Evolutionary conservation across 495 filamentous ascomycete species (phyloP).

Genomic region (Penicillium cinerascens): DNA sequence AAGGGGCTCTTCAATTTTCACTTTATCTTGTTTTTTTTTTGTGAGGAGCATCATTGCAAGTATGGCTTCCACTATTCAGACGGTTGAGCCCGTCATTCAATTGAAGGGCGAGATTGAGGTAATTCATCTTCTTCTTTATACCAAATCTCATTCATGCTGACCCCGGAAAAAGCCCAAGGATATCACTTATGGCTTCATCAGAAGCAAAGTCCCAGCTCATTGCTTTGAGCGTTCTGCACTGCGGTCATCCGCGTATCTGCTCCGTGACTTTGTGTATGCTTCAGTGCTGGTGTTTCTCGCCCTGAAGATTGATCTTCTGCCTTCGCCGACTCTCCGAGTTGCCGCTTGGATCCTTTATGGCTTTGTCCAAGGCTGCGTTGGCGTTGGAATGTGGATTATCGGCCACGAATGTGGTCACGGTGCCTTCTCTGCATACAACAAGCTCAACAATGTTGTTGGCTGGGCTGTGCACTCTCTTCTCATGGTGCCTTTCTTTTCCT

Average conservation of each 20-base stretch:
- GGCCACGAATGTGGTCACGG: constrained; percentile 46
- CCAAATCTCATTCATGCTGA: constrained; percentile 1
- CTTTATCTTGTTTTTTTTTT: not conserved
- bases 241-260: constrained; percentile 16
- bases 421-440: constrained; percentile 60
- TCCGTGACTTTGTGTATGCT: constrained; percentile 18
- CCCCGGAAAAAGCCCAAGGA: constrained; percentile 7
- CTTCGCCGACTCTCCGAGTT: constrained; percentile 15
- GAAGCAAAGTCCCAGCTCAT: constrained; percentile 22
- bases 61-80: constrained; percentile 15
- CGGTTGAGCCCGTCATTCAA: constrained; percentile 12
- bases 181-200: constrained; percentile 15
- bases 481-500: constrained; percentile 71
- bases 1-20: constrained; percentile 7
- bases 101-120: constrained; percentile 17
- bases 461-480: constrained; percentile 63
- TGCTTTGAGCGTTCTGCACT: constrained; percentile 25
- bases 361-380: constrained; percentile 27
- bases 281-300: constrained; percentile 19
- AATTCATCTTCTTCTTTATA: not conserved
- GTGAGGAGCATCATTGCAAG: not conserved
- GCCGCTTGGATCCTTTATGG: constrained; percentile 20
- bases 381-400: constrained; percentile 27
- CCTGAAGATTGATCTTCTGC: constrained; percentile 23
- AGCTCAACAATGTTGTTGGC: constrained; percentile 63